These are phyloP conservation scores for Colletotrichum lindemuthianum DNA, from an alignment of 2,329 filamentous ascomycete genomes.

Conservation along the genomic window DNA sequence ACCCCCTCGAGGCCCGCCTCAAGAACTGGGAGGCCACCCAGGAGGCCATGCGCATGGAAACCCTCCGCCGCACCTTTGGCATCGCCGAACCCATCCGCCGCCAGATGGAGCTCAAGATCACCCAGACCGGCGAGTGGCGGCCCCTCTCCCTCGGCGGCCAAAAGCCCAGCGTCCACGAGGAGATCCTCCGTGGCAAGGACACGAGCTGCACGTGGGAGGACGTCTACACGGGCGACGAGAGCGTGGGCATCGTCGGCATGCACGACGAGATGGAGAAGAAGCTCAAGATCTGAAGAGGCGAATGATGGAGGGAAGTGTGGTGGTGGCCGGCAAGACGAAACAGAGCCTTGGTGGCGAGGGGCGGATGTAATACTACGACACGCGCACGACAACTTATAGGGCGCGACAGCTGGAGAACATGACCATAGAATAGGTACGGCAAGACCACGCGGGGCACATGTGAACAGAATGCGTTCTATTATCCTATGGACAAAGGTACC, in stretches of 20 bases:
- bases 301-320: conserved; percentile 39
- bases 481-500: conserved; percentile 35
- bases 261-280: conserved; percentile 95
- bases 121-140: conserved; percentile 81
- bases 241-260: conserved; percentile 75
- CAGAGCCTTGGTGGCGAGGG: conserved; percentile 4
- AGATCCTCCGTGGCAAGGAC: conserved; percentile 86
- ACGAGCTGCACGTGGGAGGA: conserved; percentile 90
- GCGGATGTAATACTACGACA: conserved; percentile 28
- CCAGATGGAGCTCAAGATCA: conserved; percentile 95
- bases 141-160: conserved; percentile 74
- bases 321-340: not conserved
- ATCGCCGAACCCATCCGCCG: conserved; percentile 92
- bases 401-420: conserved; percentile 8
- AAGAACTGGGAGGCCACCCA: conserved; percentile 91
- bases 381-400: conserved; percentile 16
- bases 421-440: conserved; percentile 13
- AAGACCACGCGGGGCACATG: conserved; percentile 10
- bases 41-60: conserved; percentile 87
- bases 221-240: conserved; percentile 84
- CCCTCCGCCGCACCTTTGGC: conserved; percentile 86
- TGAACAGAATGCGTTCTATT: conserved; percentile 35
- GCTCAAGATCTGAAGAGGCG: conserved; percentile 72
- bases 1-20: conserved; percentile 93
- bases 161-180: conserved; percentile 79